Evolutionary conservation across 2,329 filamentous ascomycete genomes (phyloP), one percentile per base, ranked within the genome.

Genomic region (Drechslera avenae): DNA sequence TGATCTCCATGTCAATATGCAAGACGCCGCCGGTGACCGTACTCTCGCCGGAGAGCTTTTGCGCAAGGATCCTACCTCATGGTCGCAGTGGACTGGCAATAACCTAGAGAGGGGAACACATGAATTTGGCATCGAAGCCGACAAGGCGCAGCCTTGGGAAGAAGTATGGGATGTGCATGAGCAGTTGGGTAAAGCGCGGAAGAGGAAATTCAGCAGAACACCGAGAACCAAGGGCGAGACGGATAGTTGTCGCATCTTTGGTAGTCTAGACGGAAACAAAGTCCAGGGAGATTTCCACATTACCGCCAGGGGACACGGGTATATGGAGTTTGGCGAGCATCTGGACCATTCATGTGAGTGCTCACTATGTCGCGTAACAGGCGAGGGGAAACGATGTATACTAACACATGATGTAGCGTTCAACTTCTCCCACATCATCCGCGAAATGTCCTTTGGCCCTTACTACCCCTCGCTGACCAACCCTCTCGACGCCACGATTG

Each of bases 221-320:
- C 92, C 91, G 1, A 81, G 78, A 52, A 67, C 94, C 47, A 76
- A 77, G 44, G 75, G 80, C 19, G 66, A 76, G 14, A 75, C 81
- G 13, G 89, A 96, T 72, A 88, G 89, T 56, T 99, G 94, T 74
- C 85, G 94, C 39, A 86, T 99, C 57, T 99, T 85, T 73, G 94
- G 94, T 28, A 95, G 86, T 65, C 74, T 99, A 72, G 89, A 96
- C 62, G 83, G 95, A 61, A 99, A 99, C 75, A 96, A 95, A 77
- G 94, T 99, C 36, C 93, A 97, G 75, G 94, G 93, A 3, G 93
- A 99, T 73, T 97, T 99, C 71, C 94, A 99, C 72, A 94, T 99
- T 67, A 99, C 94, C 1, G 94, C 94, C 3, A 79, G 91, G 55
- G 94, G 94, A 0, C 93, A 97, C 73, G 94, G 94, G n/a, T 99